Evolutionary conservation across 306 rosid genomes (phyloP), one percentile per base, ranked within the genome.

Genomic region (Trifolium subterraneum): DNA sequence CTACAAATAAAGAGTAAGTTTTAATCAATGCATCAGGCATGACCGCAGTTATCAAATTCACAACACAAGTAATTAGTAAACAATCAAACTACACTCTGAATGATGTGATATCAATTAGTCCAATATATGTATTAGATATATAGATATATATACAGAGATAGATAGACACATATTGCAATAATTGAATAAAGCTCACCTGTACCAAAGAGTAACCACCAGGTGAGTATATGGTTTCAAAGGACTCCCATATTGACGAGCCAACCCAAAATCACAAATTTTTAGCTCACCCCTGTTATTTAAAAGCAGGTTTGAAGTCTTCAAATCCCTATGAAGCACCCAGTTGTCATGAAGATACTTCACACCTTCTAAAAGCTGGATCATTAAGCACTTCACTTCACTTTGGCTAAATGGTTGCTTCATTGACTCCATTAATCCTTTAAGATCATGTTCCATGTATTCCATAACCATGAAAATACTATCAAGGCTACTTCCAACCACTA

Each of bases 381-480:
- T 90, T 63, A 95, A 90, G 80, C 99, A 95, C 83, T 95, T 95
- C 27, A 95, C 99, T 85, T 95, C 99, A 85, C 99, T 95, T 85
- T 92, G 99, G 84, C 99, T 95, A 76, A 83, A 95, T 25, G 99
- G 98, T 77, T 95, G 98, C 83, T 85, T 95, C 90, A 92, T 95
- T 74, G 99, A 82, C 86, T 95, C 99, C 99, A 92, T 95, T 56
- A 95, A 84, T 59, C 83, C 99, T 85, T 92, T 95, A 39, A 95
- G 97, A 77, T 95, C 99, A 84, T 95, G 99, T 76, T 95, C 99
- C 99, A 95, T 95, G 86, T 95, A 95, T 74, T 95, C 99, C 99
- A 95, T 95, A 76, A 87, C 99, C 99, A 95, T 95, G 86, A 95
- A 95, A 78, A 95, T 95, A 75, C 99, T 95, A 85, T 95, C 99